Conservation (phyloP, 352 stramenopile genomes). For the Pythium vanterpoolii region DNA sequence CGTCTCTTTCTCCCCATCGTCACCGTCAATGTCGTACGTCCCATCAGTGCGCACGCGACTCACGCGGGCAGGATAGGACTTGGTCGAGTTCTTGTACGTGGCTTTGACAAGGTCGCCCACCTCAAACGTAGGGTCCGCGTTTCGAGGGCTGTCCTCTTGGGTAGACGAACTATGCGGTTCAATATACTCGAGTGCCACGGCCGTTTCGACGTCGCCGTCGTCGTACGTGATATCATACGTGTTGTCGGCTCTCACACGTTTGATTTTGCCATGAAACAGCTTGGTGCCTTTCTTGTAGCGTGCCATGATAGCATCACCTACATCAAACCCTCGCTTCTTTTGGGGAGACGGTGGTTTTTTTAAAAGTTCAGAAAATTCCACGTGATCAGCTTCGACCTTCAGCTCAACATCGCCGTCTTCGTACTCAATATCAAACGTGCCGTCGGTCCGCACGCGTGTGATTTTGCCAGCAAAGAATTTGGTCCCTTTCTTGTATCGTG, state of each 20-base stretch:
- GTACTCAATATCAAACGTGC: constrained; percentile 65
- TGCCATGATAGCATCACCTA: constrained; percentile 30
- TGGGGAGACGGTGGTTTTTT: too few species aligned
- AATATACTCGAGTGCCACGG: too few species aligned
- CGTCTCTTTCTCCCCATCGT: constrained; percentile 55
- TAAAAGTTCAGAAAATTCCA: too few species aligned
- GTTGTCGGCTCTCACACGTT: constrained; percentile 31
- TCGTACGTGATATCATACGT: constrained; percentile 53
- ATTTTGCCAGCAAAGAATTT: constrained; percentile 65
- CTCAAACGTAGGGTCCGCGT: too few species aligned
- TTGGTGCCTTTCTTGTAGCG: constrained; percentile 46
- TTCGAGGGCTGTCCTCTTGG: too few species aligned
- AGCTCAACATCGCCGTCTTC: constrained; percentile 53
- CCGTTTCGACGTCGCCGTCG: too few species aligned
- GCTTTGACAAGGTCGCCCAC: constrained; percentile 34
- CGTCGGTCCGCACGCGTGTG: constrained; percentile 47
- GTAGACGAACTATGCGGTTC: too few species aligned
- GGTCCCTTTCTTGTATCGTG: constrained; percentile 66
- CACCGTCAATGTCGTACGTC: constrained; percentile 68
- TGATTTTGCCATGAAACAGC: constrained; percentile 40
- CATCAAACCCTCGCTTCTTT: constrained; percentile 21
- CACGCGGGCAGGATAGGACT: constrained; percentile 51
- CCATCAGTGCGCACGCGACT: constrained; percentile 42
- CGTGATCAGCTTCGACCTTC: constrained; percentile 28
- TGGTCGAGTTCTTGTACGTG: constrained; percentile 44